phyloP scores from a whole-genome alignment of 495 filamentous ascomycete species.

The Xylaria scruposa region DNA sequence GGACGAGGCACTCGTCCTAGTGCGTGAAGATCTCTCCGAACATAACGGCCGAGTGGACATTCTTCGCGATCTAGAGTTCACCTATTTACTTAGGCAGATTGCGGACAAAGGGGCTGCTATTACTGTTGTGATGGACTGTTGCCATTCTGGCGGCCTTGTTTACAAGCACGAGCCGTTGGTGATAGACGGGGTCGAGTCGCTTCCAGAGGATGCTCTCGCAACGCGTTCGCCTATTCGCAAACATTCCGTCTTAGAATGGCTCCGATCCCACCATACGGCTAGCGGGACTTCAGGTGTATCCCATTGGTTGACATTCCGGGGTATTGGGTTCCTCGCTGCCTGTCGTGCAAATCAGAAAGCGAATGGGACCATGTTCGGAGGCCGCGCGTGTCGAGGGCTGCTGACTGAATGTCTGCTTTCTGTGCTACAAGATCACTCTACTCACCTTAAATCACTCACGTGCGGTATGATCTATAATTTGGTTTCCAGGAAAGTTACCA shows the following conservation, averaged over 20 bases:
- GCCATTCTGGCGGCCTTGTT: not conserved
- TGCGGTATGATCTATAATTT: not conserved
- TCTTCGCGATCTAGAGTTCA: not conserved
- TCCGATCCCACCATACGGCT: not conserved
- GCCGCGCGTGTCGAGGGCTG: not conserved
- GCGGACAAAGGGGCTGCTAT: not conserved
- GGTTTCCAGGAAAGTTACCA: not conserved
- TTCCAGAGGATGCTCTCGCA: not conserved
- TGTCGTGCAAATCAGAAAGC: not conserved
- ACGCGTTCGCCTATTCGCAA: not conserved
- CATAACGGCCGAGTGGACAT: not conserved
- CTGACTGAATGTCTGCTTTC: not conserved
- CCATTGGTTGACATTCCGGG: not conserved
- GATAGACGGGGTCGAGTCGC: not conserved
- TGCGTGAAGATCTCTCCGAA: not conserved
- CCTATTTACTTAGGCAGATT: not conserved
- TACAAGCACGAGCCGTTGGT: too few species aligned
- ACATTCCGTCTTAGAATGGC: not conserved
- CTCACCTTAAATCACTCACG: not conserved
- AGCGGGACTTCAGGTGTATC: not conserved
- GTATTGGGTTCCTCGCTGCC: not conserved
- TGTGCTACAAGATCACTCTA: not conserved
- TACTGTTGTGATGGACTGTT: conserved; percentile 6
- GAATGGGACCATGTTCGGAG: not conserved
- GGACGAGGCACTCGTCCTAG: not conserved